Base-by-base conservation (phyloP, 495 filamentous ascomycete genomes). In the Umbilicaria muhlenbergii region DNA sequence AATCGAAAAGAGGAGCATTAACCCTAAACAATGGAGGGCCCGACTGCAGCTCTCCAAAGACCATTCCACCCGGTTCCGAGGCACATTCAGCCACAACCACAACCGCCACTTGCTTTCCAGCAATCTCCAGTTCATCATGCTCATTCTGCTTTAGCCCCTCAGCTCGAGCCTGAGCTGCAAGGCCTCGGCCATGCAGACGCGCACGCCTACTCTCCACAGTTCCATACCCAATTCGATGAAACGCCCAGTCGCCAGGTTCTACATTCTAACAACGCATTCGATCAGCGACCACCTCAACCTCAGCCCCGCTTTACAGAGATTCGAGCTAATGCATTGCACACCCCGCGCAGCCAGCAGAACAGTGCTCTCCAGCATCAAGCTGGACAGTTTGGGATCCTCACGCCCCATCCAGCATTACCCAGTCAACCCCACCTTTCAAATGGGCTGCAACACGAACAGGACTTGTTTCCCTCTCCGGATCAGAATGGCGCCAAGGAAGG, bases 331-430 rank as follows among this genome's bases (percentile, higher is more conserved):
- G 37, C 53, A 36, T 34, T 54, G 53, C 50, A 43, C 55, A 51
- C 18, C 48, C 50, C 49, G 48, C 24, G 24, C 24, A 34, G 47
- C 18, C 38, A 46, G 42, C 46, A 57, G 14, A 37, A 41, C 39
- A 43, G 41, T 46, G 43, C 24, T 6, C 46, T 38, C 28, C 12
- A 41, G 10, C 39, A 49, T 14, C 33, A 19, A 16, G 42, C 41
- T 11, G 37, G 57, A 57, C 67, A 68, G 42, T 71, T 69, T 44
- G 66, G 67, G n/a, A 60, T 69, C 44, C 49, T 70, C 48, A 60
- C 60, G 11, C 57, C 61, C 14, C 46, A 45, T 38, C 44, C 44
- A 2, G 47, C 47, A 34, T 38, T 50, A 10, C 45, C 45, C 10
- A 45, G 40, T 38, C 50, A 50, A 40, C 47, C 45, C 8, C 32